Conservation (phyloP, 805 yeast genomes). For the Pichia cabralensis region DNA sequence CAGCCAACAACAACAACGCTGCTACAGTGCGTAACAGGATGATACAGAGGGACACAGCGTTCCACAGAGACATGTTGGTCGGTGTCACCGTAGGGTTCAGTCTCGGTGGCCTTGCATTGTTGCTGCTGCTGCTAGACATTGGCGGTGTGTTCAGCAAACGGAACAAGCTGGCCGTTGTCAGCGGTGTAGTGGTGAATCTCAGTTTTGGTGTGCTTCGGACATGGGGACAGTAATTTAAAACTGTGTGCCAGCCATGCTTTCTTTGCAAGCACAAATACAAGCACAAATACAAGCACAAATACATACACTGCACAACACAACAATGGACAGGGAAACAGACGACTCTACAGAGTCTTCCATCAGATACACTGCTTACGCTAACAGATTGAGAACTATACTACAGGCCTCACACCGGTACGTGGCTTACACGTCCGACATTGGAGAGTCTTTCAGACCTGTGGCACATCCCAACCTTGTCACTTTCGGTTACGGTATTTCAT, state of each 20-base stretch:
- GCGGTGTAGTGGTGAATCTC: conserved; percentile 62
- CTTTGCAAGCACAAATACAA: too few species aligned
- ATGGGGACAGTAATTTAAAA: conserved; percentile 19
- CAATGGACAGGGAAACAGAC: too few species aligned
- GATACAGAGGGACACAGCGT: conserved; percentile 17
- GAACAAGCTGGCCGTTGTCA: conserved; percentile 57
- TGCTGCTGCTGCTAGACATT: conserved; percentile 47
- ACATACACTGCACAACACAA: neutral
- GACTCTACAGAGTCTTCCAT: conserved; percentile 24
- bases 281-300: too few species aligned
- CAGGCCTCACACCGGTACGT: conserved; percentile 71
- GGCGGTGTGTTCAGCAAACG: conserved; percentile 49
- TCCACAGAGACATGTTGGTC: conserved; percentile 55
- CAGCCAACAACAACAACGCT: conserved; percentile 1
- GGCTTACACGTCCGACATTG: conserved; percentile 80
- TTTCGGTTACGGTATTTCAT: conserved; percentile 61
- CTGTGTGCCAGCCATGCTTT: too few species aligned
- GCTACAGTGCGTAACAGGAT: neutral
- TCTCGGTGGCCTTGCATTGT: conserved; percentile 61
- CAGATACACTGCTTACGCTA: conserved; percentile 79
- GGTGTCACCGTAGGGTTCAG: conserved; percentile 70
- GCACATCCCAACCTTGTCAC: conserved; percentile 61
- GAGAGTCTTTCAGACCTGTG: conserved; percentile 78
- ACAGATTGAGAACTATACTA: conserved; percentile 59
- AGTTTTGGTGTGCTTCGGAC: conserved; percentile 51